Base-by-base conservation (phyloP, 108 stramenopile species). In the Seminavis robusta region DNA sequence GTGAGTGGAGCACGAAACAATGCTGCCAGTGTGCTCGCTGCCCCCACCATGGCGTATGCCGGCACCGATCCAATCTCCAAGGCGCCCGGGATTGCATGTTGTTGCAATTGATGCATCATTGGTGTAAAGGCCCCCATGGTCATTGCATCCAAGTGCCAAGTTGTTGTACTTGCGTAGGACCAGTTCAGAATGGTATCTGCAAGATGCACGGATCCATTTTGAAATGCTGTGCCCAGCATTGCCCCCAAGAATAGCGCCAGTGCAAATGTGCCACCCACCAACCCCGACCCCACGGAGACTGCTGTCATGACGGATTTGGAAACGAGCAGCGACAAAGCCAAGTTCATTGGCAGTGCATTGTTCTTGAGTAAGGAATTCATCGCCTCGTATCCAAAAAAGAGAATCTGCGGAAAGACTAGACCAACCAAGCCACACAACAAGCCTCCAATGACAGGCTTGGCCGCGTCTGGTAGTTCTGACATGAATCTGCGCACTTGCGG, bases 321-420 rank as follows among this genome's bases (percentile, higher is more conserved):
- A 20, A 61, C 53, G 4, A 90, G 46, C 21, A 85, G 48, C 20
- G 79, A 45, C 16, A 96, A 66, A 10, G 86, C 41, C 24, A 84
- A 52, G 23, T 61, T 58, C 25, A 74, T 71, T 17, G 88, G 67
- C 47, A 50, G 21, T 0, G 56, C 38, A 21, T 65, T 68, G 51
- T 86, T 90, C 37, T 62, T 50, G n/a, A 96, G 67, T 10, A 96
- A 69, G 27, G 79, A 60, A 54, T 95, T 93, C 24, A 95, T 65
- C 24, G 95, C 94, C 41, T 94, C 94, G 56, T 96, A 96, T 5
- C 95, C 94, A 60, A 94, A 92, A 68, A 96, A 96, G 0, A 96
- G 55, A 33, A 92, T 84, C 72, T 94, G 88, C 13, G 93, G 95
- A 38, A 69, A 88, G 30, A 65, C 58, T 8, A 84, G 33, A 11